Evolutionary conservation across 2,329 filamentous ascomycete species (phyloP), one percentile per base, ranked within the genome.

Genomic region (Dissoconium aciculare): DNA sequence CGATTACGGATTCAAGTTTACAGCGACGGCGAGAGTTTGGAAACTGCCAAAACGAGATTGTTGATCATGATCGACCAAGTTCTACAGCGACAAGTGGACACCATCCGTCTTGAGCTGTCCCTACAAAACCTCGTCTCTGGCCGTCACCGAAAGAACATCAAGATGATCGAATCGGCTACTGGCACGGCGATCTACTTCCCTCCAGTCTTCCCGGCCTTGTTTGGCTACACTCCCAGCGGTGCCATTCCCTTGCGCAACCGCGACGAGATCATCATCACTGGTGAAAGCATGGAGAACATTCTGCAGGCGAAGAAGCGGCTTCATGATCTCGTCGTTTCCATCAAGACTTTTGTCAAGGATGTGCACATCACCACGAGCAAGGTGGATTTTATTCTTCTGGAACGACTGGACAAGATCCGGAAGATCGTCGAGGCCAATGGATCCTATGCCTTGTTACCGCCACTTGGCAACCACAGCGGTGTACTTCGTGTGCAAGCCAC

Each of bases 181-280:
- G 83, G 85, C 47, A 95, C 89, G 5, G 87, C 89, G 41, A 95
- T 98, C 47, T 98, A 98, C 60, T 95, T 98, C 52, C 89, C 89
- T 15, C 84, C 85, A 5, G 79, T 87, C 1, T 95, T 95, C 53
- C 85, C 87, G 10, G 75, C 78, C 36, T 76, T 94, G 41, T 94
- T 89, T 51, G 79, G 82, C 36, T 98, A 93, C 55, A 81, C 76
- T 31, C 85, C 87, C 1, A 73, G 74, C 5, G 82, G 80, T 42
- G 84, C 84, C 12, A 38, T 52, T 21, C 73, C 73, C 33, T 74
- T 81, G 35, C 75, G 89, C 43, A 81, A 84, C 31, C 78, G 87
- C 17, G 76, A 84, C 50, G 80, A 94, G 50, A 82, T 98, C 38
- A 92, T 89, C 56, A 93, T 98, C 50, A 95, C 89, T 3, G 89